Base-by-base conservation (phyloP, 306 rosid genomes). In the Vachellia pachyceras region DNA sequence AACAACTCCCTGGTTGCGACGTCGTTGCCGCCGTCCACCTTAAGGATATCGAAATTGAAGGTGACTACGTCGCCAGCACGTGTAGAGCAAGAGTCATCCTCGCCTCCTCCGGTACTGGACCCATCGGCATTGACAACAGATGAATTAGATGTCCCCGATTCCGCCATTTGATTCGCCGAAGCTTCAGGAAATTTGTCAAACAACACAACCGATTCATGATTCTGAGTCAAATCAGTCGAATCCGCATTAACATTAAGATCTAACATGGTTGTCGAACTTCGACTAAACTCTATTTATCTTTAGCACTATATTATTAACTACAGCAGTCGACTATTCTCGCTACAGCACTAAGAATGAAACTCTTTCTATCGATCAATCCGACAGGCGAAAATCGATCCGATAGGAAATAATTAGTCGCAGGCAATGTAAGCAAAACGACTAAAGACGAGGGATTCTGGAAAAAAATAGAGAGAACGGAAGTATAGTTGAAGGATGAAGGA, bases 111-210 rank as follows among this genome's bases (percentile, higher is more conserved):
- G 75, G 82, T 87, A 83, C 94, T 89, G 41, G 95, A 90, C 44
- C 94, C 92, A 50, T 93, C 98, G 14, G 97, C 99, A 93, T 95
- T 95, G 89, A 95, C 94, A 58, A 95, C 83, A 33, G 97, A 95
- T 52, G 99, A 93, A 88, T 93, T 90, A 58, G 99, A 95, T 66
- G 99, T 95, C 79, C 91, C 98, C 20, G 99, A 90, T 85, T 95
- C 97, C 85, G 88, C 94, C 96, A 91, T 85, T 77, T 89, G 97
- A 76, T 88, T 89, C 82, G 84, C 84, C 18, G 92, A 90, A 69
- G 85, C 90, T 78, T 85, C 87, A 8, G 80, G 88, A 79, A 84
- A 79, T 78, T 86, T 84, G 68, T 87, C 90, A 41, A 61, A 54
- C 50, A 78, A 11, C 76, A 79, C 20, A 13, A 67, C 73, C 47